A percentile compares a stretch with the other conserved stretches of the same genome.
phyloP scores from a whole-genome alignment of 2,329 filamentous ascomycete species.

The Ophiostoma sp. region DNA sequence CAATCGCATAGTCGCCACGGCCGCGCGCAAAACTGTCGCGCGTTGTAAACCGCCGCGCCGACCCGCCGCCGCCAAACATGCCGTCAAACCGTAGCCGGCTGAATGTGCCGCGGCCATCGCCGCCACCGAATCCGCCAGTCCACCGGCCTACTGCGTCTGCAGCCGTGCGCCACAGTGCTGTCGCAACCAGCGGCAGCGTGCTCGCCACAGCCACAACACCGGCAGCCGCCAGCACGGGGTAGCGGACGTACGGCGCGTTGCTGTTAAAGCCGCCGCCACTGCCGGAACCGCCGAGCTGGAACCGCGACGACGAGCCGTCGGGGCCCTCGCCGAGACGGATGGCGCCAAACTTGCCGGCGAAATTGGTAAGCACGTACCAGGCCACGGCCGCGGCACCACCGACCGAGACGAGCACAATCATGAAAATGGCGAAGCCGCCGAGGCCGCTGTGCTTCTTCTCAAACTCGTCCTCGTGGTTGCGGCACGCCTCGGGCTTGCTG shows the following conservation, averaged over 20 bases:
- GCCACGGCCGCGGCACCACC: conserved; percentile 65
- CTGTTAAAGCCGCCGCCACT: conserved; percentile 42
- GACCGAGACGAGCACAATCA: conserved; percentile 67
- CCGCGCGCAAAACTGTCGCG: conserved; percentile 83
- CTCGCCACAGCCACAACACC: conserved; percentile 56
- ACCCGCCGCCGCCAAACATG: conserved; percentile 41
- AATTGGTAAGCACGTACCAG: conserved; percentile 80
- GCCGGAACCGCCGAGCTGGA: conserved; percentile 30
- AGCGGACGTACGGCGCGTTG: conserved; percentile 72
- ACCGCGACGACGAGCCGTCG: conserved; percentile 27
- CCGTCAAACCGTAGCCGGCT: conserved; percentile 42
- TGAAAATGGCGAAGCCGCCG: conserved; percentile 72
- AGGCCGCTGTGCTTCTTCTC: conserved; percentile 59
- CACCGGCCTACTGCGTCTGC: conserved; percentile 48
- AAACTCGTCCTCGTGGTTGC: conserved; percentile 77
- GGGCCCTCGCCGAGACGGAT: conserved; percentile 75
- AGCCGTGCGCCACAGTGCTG: conserved; percentile 65
- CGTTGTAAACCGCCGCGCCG: conserved; percentile 70
- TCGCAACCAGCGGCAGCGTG: conserved; percentile 64
- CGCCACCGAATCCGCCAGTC: conserved; percentile 37
- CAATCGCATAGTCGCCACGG: conserved; percentile 78
- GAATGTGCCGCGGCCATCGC: conserved; percentile 39
- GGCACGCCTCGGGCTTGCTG: conserved; percentile 58
- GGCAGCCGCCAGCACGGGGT: conserved; percentile 70
- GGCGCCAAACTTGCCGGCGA: conserved; percentile 85